These are phyloP conservation scores for Orbilia oligospora DNA, from an alignment of 2,329 filamentous ascomycete genomes.

Conservation along the genomic window DNA sequence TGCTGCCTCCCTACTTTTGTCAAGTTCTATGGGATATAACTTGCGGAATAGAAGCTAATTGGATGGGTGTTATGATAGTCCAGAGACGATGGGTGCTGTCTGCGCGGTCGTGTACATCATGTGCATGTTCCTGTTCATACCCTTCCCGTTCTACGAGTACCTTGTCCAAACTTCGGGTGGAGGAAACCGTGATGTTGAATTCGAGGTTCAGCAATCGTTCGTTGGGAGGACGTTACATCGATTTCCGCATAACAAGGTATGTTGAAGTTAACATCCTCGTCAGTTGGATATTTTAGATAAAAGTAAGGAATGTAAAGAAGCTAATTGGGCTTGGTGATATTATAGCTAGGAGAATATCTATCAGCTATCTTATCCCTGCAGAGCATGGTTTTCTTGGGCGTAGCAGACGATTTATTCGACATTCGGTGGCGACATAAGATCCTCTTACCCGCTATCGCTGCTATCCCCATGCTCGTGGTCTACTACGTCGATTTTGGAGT, in stretches of 20 bases:
- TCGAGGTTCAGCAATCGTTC: constrained; percentile 78
- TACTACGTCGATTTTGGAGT: constrained; percentile 99
- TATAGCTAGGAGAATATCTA: constrained; percentile 89
- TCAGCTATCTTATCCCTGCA: constrained; percentile 94
- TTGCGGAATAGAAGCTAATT: constrained; percentile 31
- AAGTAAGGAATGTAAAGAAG: neutral
- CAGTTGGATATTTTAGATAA: neutral
- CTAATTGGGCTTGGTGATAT: neutral
- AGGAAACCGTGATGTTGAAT: constrained; percentile 88
- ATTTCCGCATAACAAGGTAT: constrained; percentile 94
- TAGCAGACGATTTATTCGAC: constrained; percentile 96
- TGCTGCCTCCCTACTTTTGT: constrained; percentile 64
- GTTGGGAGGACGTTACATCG: constrained; percentile 87
- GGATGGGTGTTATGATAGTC: constrained; percentile 69
- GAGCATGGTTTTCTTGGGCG: constrained; percentile 88
- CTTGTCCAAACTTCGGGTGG: constrained; percentile 95
- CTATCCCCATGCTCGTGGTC: constrained; percentile 92
- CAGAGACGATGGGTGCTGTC: constrained; percentile 95
- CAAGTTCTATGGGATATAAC: neutral
- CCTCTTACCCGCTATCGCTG: constrained; percentile 93
- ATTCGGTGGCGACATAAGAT: constrained; percentile 99
- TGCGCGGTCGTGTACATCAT: constrained; percentile 94
- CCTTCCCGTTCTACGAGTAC: constrained; percentile 98
- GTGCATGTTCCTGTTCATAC: constrained; percentile 90
- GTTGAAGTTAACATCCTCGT: neutral